phyloP scores from a whole-genome alignment of 257 asterid genomes.

The Thymus quinquecostatus region DNA sequence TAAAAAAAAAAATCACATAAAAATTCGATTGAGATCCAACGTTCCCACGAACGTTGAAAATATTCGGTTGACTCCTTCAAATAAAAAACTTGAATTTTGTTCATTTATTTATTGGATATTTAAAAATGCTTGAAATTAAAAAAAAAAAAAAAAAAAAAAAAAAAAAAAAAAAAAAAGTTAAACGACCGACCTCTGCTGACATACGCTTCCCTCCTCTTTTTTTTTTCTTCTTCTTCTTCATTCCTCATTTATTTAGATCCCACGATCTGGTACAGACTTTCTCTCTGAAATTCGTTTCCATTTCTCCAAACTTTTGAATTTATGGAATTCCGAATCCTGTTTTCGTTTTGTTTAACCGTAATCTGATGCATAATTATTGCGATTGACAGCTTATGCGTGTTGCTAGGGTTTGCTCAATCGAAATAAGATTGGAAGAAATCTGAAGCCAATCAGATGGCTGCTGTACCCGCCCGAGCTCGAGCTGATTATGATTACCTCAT shows the following conservation, averaged over 20 bases:
- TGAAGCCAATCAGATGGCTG: constrained; percentile 60
- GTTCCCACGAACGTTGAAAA: neutral
- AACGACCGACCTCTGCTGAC: constrained; percentile 48
- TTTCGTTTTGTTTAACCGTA: constrained; percentile 14
- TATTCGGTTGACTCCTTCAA: constrained; percentile 23
- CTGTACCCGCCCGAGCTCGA: constrained; percentile 69
- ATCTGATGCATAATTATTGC: constrained; percentile 9
- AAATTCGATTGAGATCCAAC: neutral
- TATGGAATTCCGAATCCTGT: constrained; percentile 28
- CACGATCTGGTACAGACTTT: constrained; percentile 55
- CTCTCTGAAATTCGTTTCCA: constrained; percentile 19
- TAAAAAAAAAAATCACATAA: no score
- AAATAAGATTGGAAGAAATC: constrained; percentile 21
- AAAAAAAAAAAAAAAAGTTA: constrained; percentile 33
- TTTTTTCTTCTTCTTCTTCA: constrained; percentile 39
- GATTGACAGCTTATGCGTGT: constrained; percentile 21
- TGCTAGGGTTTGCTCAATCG: constrained; percentile 50
- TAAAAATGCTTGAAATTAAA: neutral
- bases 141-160: constrained; percentile 28
- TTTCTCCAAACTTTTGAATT: neutral
- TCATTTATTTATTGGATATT: neutral
- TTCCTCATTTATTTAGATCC: constrained; percentile 53
- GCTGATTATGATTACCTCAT: constrained; percentile 76
- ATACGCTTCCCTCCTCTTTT: constrained; percentile 54
- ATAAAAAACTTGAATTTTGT: constrained; percentile 6